Evolutionary conservation across 1,284 basidiomycete species (phyloP).

Genomic region (Cryptococcus neoformans): DNA sequence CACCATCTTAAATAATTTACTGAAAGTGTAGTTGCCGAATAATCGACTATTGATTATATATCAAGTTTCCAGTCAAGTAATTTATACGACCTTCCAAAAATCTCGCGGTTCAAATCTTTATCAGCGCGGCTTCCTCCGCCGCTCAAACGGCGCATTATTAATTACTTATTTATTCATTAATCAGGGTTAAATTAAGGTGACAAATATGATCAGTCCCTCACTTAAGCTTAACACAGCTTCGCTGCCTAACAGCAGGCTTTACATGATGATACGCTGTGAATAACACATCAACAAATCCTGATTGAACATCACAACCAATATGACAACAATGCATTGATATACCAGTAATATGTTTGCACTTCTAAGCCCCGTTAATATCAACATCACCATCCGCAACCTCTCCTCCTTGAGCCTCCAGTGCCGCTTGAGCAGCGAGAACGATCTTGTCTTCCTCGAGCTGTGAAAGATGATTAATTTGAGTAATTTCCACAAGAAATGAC

Average conservation of each 20-base stretch:
- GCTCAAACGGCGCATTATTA: too few species aligned
- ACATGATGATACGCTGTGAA: background rate
- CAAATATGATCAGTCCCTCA: background rate
- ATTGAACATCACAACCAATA: background rate
- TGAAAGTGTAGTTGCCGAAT: background rate
- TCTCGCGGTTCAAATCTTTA: background rate
- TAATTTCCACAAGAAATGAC: background rate
- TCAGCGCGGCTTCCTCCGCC: background rate
- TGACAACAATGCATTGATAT: conserved; percentile 11
- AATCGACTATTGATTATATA: too few species aligned
- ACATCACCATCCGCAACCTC: conserved; percentile 10
- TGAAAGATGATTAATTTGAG: background rate
- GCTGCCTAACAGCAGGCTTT: too few species aligned
- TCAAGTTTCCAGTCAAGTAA: too few species aligned
- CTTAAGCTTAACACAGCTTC: background rate
- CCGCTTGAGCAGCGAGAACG: conserved; percentile 44
- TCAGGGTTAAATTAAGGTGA: background rate
- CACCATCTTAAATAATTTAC: conserved; percentile 24
- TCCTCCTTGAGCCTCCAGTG: conserved; percentile 42
- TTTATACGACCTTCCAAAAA: too few species aligned
- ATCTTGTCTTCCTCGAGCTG: conserved; percentile 48
- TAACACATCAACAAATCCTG: background rate
- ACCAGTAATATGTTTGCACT: background rate
- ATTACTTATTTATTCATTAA: too few species aligned
- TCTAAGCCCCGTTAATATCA: conserved; percentile 6